Conservation (phyloP, 345 rosid genomes). For the Eucalyptus pauciflora region DNA sequence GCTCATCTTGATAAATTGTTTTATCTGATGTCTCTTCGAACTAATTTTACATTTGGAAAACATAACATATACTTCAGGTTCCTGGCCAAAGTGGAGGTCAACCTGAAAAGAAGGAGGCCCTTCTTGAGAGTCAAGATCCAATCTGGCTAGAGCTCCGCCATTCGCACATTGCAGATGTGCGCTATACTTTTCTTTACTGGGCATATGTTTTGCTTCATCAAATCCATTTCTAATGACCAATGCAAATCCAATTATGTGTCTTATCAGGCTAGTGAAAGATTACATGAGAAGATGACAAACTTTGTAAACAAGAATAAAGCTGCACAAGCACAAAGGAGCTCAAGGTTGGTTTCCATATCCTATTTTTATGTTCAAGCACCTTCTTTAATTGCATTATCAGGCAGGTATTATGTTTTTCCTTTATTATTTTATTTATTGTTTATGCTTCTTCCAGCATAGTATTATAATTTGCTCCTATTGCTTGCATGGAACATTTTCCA, state of each 20-base stretch:
- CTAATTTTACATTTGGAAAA: not conserved
- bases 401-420: not conserved
- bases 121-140: conserved; percentile 78
- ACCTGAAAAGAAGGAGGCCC: conserved; percentile 68
- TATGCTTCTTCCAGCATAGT: not conserved
- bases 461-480: not conserved
- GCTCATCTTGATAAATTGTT: not conserved
- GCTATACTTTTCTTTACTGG: conserved; percentile 1
- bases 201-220: not conserved
- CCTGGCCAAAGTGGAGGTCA: conserved; percentile 66
- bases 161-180: conserved; percentile 87
- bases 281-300: conserved; percentile 82
- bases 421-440: not conserved
- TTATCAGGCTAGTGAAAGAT: conserved; percentile 85
- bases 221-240: not conserved
- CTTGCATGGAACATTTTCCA: not conserved
- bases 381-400: not conserved
- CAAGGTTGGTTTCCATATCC: conserved; percentile 1
- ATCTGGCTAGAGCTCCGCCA: conserved; percentile 97
- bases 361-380: not conserved
- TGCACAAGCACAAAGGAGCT: conserved; percentile 63
- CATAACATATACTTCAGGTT: conserved; percentile 20
- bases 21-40: not conserved
- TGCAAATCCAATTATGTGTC: not conserved
- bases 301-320: conserved; percentile 87